Conservation (phyloP, 148 eudicot genomes). For the Diospyros lotus region DNA sequence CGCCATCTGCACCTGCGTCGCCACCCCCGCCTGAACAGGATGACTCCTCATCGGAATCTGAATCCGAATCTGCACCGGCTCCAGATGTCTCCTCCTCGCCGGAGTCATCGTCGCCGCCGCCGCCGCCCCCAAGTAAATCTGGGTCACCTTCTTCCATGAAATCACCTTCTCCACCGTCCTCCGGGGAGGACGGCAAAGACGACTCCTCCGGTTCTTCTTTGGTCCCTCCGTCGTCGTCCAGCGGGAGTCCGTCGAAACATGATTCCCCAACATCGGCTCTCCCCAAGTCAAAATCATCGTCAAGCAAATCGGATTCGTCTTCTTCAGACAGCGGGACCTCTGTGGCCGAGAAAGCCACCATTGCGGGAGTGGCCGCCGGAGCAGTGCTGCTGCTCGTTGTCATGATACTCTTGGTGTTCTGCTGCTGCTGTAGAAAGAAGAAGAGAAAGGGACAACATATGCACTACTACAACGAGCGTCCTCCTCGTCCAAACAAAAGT, state of each 20-base stretch:
- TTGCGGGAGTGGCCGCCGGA: conserved; percentile 43
- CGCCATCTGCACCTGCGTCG: neutral
- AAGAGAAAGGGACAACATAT: conserved; percentile 20
- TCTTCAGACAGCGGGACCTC: conserved; percentile 3
- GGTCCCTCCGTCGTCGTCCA: no score
- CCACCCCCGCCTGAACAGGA: no score
- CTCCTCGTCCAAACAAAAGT: conserved; percentile 22
- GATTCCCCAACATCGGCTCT: conserved; percentile 11
- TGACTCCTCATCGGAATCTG: no score
- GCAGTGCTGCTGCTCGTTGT: conserved; percentile 34
- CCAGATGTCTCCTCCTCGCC: no score
- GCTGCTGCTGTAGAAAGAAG: conserved; percentile 33
- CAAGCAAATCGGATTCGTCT: neutral
- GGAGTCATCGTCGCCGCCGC: neutral
- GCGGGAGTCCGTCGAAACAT: neutral
- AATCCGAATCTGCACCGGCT: no score
- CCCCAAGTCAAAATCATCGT: neutral
- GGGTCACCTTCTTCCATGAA: no score
- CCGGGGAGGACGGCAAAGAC: neutral
- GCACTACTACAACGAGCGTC: conserved; percentile 31
- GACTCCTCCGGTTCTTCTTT: no score
- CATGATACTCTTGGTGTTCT: conserved; percentile 22
- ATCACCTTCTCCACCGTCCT: neutral
- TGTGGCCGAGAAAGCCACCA: conserved; percentile 18
- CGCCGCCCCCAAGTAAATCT: no score